A percentile compares a stretch with the other conserved stretches of the same genome.
Conservation (phyloP, 2,329 filamentous ascomycete genomes). For the Stachybotrys chartarum region DNA sequence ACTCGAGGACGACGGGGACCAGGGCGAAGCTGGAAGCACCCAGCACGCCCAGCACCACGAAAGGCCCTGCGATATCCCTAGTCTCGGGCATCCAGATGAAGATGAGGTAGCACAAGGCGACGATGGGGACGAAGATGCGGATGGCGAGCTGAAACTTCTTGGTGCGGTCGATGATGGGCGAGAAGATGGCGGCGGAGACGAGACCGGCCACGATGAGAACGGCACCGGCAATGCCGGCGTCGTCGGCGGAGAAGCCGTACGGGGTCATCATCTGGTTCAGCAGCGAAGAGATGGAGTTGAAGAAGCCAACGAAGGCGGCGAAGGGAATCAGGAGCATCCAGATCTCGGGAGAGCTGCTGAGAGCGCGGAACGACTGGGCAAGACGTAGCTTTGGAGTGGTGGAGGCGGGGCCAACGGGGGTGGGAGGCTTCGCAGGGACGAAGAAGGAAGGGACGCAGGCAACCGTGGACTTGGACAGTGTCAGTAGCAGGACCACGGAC, state of each 20-base stretch:
- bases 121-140: slow-evolving; percentile 66
- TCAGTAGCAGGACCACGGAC: slow-evolving; percentile 7
- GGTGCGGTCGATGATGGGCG: slow-evolving; percentile 77
- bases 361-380: slow-evolving; percentile 41
- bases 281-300: slow-evolving; percentile 84
- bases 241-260: slow-evolving; percentile 74
- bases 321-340: slow-evolving; percentile 81
- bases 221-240: slow-evolving; percentile 85
- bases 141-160: slow-evolving; percentile 71
- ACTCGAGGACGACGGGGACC: slow-evolving; percentile 80
- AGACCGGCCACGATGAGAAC: slow-evolving; percentile 86
- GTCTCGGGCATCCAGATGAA: slow-evolving; percentile 72
- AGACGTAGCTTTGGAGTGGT: slow-evolving; percentile 49
- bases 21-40: slow-evolving; percentile 76
- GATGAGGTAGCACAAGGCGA: slow-evolving; percentile 64
- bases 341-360: slow-evolving; percentile 59
- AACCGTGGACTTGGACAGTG: slow-evolving; percentile 22
- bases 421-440: slow-evolving; percentile 68
- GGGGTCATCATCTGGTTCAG: slow-evolving; percentile 86
- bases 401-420: slow-evolving; percentile 65
- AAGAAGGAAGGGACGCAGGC: slow-evolving; percentile 72
- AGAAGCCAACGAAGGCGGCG: slow-evolving; percentile 78
- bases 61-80: slow-evolving; percentile 58
- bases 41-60: slow-evolving; percentile 65
- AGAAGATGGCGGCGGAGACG: slow-evolving; percentile 65